phyloP scores from a whole-genome alignment of 169 alveolate species.

The Eimeria praecox region DNA sequence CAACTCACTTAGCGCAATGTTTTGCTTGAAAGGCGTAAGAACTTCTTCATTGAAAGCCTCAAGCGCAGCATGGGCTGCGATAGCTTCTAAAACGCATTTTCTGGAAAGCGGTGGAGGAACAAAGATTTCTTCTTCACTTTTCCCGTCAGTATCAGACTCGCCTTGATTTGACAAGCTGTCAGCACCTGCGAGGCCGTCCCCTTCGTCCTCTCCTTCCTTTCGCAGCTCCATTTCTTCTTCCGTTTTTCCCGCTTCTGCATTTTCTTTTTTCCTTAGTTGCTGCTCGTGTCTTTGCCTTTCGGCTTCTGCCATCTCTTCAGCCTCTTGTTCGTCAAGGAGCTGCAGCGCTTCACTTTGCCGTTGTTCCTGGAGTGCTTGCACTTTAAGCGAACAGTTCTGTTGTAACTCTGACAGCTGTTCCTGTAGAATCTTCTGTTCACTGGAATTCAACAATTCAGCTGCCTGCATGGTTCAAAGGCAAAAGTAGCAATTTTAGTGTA shows the following conservation, averaged over 20 bases:
- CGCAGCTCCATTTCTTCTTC: background rate
- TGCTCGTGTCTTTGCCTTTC: constrained; percentile 7
- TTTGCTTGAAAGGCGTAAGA: background rate
- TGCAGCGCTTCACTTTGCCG: constrained; percentile 34
- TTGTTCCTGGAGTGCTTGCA: constrained; percentile 38
- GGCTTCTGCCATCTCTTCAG: background rate
- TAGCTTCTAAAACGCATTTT: constrained; percentile 17
- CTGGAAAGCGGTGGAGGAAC: constrained; percentile 10
- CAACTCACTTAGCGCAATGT: background rate
- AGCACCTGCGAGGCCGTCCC: background rate
- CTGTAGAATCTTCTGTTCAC: background rate
- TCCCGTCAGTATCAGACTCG: constrained; percentile 5
- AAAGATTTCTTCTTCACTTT: background rate
- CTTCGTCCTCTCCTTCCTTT: background rate
- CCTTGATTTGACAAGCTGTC: background rate
- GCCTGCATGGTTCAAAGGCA: background rate
- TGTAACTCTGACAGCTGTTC: constrained; percentile 4
- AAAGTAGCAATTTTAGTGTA: background rate
- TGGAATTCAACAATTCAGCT: background rate
- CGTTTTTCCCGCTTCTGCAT: background rate
- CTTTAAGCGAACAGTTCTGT: background rate
- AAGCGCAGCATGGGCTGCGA: constrained; percentile 22
- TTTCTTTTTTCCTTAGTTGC: background rate
- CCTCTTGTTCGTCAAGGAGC: constrained; percentile 34
- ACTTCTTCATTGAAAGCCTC: constrained; percentile 33